Evolutionary conservation across 495 filamentous ascomycete species (phyloP), one percentile per base, ranked within the genome.

Genomic region (Aspergillus diversus): DNA sequence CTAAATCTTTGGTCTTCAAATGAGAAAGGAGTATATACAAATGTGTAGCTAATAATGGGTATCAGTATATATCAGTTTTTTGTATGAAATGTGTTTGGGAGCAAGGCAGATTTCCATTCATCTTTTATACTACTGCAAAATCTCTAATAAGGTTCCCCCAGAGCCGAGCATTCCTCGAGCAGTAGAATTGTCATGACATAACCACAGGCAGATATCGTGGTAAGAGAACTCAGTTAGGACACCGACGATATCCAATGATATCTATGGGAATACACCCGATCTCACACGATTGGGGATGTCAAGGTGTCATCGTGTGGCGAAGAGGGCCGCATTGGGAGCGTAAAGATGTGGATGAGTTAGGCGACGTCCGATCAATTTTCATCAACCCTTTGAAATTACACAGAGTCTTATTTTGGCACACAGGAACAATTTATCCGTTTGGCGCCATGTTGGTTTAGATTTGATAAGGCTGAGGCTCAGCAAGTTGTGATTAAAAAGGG

Each of bases 171-270:
- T 16, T 31, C 8, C 47, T 50, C 8, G n/a, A 31, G 47, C 21
- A 16, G 47, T 13, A 21, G 5, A 31, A 50, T 50, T 17, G 47
- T 50, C 47, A 16, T 50, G 47, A 50, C 47, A 50, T 50, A 50
- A 50, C 21, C 47, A 16, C 47, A 17, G 21, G 47, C 47, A 50
- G 5, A n/a, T 27, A 39, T 13, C 37, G 1, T 39, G 8, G 8
- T 43, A 12, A 8, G 8, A 12, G 39, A 43, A 43, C 5, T 4
- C 47, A 50, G 21, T 50, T 5, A 27, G 21, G 21, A 27, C 21
- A 50, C n/a, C 39, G n/a, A 3, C 39, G 11, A 50, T 13, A 5
- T 13, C 15, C 47, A 50, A 50, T 16, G 16, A 21, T 5, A n/a
- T 50, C 47, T 16, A 50, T 50, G 47, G 47, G 21, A 31, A 31